Base-by-base conservation (phyloP, 345 rosid genomes). In the Lepidium sativum region DNA sequence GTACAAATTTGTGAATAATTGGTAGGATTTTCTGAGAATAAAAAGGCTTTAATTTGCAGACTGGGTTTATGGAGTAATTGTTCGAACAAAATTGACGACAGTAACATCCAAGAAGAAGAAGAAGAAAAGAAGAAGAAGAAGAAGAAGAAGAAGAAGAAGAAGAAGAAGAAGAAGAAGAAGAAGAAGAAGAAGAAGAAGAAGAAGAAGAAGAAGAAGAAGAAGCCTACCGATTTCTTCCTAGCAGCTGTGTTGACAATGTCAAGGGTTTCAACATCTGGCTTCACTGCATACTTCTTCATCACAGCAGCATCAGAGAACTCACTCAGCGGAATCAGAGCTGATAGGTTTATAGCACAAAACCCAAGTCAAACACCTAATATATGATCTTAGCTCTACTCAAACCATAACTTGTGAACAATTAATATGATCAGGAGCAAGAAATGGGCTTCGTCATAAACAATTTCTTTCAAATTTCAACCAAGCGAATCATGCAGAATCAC, bases 221-320 rank as follows among this genome's bases (percentile, higher is more conserved):
- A 20, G 21, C 68, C 62, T 20, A 86, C 96, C 53, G 85, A 33
- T 67, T 88, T 88, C 50, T 77, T 78, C 49, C 68, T 64, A 15
- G 88, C 84, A 13, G 70, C 80, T 6, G 95, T 88, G 76, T 61
- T 75, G 52, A 71, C 60, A 52, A 86, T 79, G 75, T 88, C 96
- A 41, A 91, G 80, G 3, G 92, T 82, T 72, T 86, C 92, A 37
- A 81, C 69, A 51, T 91, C 98, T 45, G 82, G 80, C 63, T 83
- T 82, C 65, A 85, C 78, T 18, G 77, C 87, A 74, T 86, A 91
- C 79, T 86, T 91, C 82, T 82, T 86, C 92, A 85, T 69, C 47
- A 75, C 65, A 6, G 16, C 53, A 44, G 81, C 78, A 75, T 91
- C 84, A 58, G 80, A 84, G 37, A 86, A 55, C 61, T 91, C 95